Conservation (phyloP, 2,329 filamentous ascomycete genomes). For the Trichoderma simmonsii region DNA sequence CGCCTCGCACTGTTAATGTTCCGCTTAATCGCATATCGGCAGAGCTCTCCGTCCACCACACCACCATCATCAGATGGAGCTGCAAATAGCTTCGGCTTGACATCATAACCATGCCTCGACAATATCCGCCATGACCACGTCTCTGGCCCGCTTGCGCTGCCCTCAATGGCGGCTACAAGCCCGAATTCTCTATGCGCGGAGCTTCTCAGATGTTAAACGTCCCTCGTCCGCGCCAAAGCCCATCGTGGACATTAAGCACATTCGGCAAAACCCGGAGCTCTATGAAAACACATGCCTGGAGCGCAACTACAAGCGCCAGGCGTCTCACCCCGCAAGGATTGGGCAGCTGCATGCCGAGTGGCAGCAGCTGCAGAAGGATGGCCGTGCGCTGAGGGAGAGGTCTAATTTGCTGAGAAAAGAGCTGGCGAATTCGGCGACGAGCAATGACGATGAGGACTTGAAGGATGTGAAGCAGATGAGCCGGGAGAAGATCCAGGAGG, state of each 20-base stretch:
- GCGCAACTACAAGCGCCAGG: conserved; percentile 70
- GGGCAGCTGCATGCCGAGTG: conserved; percentile 54
- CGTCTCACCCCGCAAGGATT: conserved; percentile 55
- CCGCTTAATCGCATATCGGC: conserved; percentile 13
- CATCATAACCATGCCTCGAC: conserved; percentile 8
- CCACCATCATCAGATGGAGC: conserved; percentile 8
- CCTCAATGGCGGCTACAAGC: conserved; percentile 14
- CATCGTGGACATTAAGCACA: conserved; percentile 80
- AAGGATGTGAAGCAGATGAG: conserved; percentile 35
- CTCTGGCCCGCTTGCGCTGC: conserved; percentile 18
- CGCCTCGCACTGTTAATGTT: background rate
- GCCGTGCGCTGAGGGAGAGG: conserved; percentile 59
- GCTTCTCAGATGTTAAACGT: conserved; percentile 35
- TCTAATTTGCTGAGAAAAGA: conserved; percentile 60
- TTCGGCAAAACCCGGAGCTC: conserved; percentile 77
- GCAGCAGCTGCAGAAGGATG: conserved; percentile 58
- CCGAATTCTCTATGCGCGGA: background rate
- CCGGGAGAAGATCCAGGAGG: conserved; percentile 55
- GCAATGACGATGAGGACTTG: conserved; percentile 42
- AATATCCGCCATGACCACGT: conserved; percentile 30
- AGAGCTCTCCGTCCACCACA: conserved; percentile 9
- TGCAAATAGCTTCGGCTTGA: background rate
- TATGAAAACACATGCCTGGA: conserved; percentile 80
- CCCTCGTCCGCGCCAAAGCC: conserved; percentile 76
- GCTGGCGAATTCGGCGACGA: conserved; percentile 51